Conservation (phyloP, 495 filamentous ascomycete genomes). For the Penicillium samsonianum region DNA sequence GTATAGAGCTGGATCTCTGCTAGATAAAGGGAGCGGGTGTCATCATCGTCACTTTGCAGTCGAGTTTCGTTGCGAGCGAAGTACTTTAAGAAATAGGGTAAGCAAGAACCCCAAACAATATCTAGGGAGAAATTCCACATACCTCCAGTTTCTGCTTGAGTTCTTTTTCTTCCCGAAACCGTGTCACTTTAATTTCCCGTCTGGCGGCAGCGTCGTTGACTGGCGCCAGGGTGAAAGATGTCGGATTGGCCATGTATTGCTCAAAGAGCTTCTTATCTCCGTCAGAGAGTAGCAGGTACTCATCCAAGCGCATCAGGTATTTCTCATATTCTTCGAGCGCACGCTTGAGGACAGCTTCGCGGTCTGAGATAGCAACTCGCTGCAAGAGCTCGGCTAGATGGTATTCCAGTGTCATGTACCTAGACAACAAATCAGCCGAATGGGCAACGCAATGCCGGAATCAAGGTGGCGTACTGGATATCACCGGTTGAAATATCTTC, state of each 20-base stretch:
- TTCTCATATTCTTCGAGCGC: slow-evolving; percentile 71
- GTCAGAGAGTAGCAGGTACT: slow-evolving; percentile 69
- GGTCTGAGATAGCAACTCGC: slow-evolving; percentile 54
- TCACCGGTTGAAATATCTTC: slow-evolving; percentile 87
- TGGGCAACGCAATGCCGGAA: slow-evolving; percentile 30
- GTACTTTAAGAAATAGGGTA: slow-evolving; percentile 48
- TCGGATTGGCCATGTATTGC: slow-evolving; percentile 64
- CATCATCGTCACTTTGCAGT: slow-evolving; percentile 73
- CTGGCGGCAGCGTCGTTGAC: slow-evolving; percentile 69
- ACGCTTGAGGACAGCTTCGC: slow-evolving; percentile 61
- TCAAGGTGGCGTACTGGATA: slow-evolving; percentile 61
- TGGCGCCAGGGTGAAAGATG: slow-evolving; percentile 67
- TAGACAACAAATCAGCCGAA: slow-evolving; percentile 34
- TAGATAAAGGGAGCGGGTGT: slow-evolving; percentile 74
- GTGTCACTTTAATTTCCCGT: slow-evolving; percentile 79
- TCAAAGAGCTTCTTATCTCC: slow-evolving; percentile 71
- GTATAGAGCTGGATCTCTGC: slow-evolving; percentile 69
- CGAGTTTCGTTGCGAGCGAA: slow-evolving; percentile 59
- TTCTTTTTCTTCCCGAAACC: slow-evolving; percentile 84
- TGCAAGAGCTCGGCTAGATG: slow-evolving; percentile 67
- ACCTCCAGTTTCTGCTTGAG: slow-evolving; percentile 82
- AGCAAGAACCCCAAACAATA: slow-evolving; percentile 18
- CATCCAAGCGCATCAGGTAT: slow-evolving; percentile 73
- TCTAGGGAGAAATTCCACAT: slow-evolving; percentile 12
- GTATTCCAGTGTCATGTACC: slow-evolving; percentile 70